phyloP scores from a whole-genome alignment of 768 basidiomycete species.

The Mycena floridula region DNA sequence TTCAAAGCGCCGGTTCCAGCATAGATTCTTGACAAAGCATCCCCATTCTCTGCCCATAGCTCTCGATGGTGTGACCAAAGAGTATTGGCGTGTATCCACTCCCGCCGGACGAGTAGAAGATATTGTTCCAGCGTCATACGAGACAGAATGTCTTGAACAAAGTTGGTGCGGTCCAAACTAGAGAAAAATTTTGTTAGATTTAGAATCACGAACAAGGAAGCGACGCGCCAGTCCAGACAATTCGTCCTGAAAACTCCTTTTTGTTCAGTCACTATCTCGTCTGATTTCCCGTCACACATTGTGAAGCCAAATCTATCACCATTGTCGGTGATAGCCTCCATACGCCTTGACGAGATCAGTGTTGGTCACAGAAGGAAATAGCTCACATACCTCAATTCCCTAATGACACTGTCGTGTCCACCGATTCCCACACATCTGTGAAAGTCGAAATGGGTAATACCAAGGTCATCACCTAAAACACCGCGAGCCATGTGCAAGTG shows the following conservation, averaged over 20 bases:
- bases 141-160: conserved; percentile 93
- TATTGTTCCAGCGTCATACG: conserved; percentile 77
- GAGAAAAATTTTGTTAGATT: conserved; percentile 4
- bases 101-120: conserved; percentile 67
- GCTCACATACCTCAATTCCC: conserved; percentile 55
- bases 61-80: conserved; percentile 89
- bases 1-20: conserved; percentile 92
- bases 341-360: conserved; percentile 38
- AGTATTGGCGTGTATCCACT: conserved; percentile 61
- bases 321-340: conserved; percentile 52
- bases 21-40: conserved; percentile 89
- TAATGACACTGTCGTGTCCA: conserved; percentile 82
- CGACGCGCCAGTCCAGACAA: conserved; percentile 82
- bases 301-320: conserved; percentile 84
- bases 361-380: conserved; percentile 1
- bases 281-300: conserved; percentile 60
- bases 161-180: conserved; percentile 95
- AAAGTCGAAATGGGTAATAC: conserved; percentile 91
- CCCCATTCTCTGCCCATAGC: conserved; percentile 96
- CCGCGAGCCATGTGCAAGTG: conserved; percentile 67
- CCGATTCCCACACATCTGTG: conserved; percentile 73
- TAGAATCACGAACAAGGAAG: conserved; percentile 1
- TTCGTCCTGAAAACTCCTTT: conserved; percentile 91
- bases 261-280: conserved; percentile 80
- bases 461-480: conserved; percentile 60